These are phyloP conservation scores for Mucor sp. DNA, from an alignment of 371 early-diverging fungal genomes.

Conservation along the genomic window DNA sequence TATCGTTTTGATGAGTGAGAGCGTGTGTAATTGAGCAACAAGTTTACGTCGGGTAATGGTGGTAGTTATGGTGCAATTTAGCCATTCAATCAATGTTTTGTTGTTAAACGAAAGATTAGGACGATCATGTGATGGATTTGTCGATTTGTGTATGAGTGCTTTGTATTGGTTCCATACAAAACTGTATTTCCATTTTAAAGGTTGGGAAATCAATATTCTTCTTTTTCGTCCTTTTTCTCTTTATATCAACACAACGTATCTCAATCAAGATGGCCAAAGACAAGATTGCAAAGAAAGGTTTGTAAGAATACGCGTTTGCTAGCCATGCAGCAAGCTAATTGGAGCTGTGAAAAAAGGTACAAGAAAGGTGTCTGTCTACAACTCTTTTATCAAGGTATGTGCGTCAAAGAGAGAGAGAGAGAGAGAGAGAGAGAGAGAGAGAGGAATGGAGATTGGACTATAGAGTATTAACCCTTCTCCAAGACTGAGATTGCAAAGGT, in stretches of 20 bases:
- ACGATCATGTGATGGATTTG: background rate
- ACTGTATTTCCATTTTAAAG: background rate
- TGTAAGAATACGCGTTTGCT: constrained; percentile 1
- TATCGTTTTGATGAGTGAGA: background rate
- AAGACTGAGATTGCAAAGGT: constrained; percentile 53
- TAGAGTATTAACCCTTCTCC: background rate
- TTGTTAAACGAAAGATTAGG: background rate
- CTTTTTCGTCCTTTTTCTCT: constrained; percentile 6
- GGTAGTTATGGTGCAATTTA: background rate
- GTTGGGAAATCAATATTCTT: constrained; percentile 6
- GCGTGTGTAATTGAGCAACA: background rate
- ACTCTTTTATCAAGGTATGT: constrained; percentile 51
- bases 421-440: background rate
- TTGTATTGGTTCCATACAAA: background rate
- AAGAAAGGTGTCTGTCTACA: constrained; percentile 56
- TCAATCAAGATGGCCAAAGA: constrained; percentile 12
- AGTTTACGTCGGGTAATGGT: background rate
- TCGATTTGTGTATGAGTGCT: background rate
- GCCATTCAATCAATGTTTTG: background rate
- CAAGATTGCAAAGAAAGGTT: constrained; percentile 6
- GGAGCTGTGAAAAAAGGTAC: background rate
- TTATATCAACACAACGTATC: background rate
- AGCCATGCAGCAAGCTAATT: background rate
- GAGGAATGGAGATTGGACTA: too few relatives aligned
- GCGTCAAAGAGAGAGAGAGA: background rate